Percentiles rank a stretch among this genome's conserved stretches.
Conservation (phyloP, 139 green algal species). For the Eudorina sp. region DNA sequence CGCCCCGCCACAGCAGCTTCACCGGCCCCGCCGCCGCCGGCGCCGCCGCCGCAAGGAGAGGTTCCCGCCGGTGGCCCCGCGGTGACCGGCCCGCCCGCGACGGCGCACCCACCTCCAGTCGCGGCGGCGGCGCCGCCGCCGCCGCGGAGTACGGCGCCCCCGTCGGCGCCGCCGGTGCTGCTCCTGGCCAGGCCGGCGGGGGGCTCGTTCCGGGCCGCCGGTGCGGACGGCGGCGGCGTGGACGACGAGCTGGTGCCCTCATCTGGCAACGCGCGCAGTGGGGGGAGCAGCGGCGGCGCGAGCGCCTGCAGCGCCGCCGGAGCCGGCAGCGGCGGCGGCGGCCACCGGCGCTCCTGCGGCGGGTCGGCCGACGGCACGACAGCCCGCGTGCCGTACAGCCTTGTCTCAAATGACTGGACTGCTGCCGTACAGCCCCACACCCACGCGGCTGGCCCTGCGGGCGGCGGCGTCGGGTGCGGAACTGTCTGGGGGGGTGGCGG, state of each 20-base stretch:
- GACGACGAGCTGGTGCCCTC: background rate
- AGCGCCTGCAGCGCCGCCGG: background rate
- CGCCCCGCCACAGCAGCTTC: too few species aligned
- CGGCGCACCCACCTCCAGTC: too few species aligned
- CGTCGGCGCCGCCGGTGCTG: background rate
- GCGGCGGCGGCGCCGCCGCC: background rate
- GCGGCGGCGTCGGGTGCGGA: background rate
- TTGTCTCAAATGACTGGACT: background rate
- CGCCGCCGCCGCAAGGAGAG: background rate
- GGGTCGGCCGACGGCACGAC: background rate
- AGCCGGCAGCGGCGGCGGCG: background rate
- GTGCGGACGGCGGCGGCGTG: background rate
- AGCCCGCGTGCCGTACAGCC: constrained; percentile 23
- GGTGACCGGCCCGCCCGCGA: background rate
- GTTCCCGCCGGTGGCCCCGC: background rate
- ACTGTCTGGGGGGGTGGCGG: background rate
- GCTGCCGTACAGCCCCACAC: background rate
- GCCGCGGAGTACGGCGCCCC: background rate
- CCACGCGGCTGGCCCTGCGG: background rate
- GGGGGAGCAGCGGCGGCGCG: background rate
- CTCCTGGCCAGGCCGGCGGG: background rate
- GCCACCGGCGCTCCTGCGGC: background rate
- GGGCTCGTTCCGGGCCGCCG: background rate
- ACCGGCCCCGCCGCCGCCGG: too few species aligned
- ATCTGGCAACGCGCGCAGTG: too few species aligned